A percentile compares a stretch with the other conserved stretches of the same genome.
These are phyloP conservation scores for Geosiphon pyriformis DNA, from an alignment of 192 early-diverging fungal genomes.

Conservation along the genomic window DNA sequence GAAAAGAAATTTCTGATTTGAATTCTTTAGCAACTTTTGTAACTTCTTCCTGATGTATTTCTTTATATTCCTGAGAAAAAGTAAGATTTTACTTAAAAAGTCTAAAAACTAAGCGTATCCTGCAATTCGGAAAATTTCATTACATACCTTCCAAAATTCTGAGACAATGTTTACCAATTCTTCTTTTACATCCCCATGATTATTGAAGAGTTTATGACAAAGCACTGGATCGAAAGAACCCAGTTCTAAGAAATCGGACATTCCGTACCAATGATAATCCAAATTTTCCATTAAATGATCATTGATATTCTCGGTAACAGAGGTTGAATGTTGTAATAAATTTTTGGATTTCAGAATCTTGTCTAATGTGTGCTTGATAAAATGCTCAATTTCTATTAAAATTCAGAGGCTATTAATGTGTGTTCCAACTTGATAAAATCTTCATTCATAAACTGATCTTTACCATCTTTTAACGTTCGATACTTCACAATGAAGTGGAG, in stretches of 20 bases:
- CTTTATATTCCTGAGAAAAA: slow-evolving; percentile 2
- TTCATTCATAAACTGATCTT: no score
- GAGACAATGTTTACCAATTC: slow-evolving; percentile 44
- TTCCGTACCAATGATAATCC: slow-evolving; percentile 56
- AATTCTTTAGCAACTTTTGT: background rate
- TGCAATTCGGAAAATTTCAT: no score
- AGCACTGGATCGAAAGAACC: slow-evolving; percentile 45
- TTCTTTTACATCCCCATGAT: slow-evolving; percentile 47
- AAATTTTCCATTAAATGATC: slow-evolving; percentile 44
- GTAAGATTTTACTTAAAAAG: no score
- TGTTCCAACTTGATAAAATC: background rate
- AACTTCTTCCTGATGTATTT: background rate
- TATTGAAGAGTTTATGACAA: slow-evolving; percentile 42
- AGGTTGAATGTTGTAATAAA: slow-evolving; percentile 43
- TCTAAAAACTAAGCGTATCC: no score
- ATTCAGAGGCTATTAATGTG: background rate
- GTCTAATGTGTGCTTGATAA: slow-evolving; percentile 36
- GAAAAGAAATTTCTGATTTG: slow-evolving; percentile 33
- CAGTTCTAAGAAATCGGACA: slow-evolving; percentile 50
- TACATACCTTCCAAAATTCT: slow-evolving; percentile 48
- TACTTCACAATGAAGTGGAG: slow-evolving; percentile 50
- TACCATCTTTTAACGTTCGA: slow-evolving; percentile 46
- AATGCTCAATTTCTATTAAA: slow-evolving; percentile 44
- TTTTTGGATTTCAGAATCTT: slow-evolving; percentile 36
- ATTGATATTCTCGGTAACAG: slow-evolving; percentile 40